Evolutionary conservation across 257 asterid species (phyloP), one percentile per base, ranked within the genome.

Genomic region (Parsonsia alboflavescens): DNA sequence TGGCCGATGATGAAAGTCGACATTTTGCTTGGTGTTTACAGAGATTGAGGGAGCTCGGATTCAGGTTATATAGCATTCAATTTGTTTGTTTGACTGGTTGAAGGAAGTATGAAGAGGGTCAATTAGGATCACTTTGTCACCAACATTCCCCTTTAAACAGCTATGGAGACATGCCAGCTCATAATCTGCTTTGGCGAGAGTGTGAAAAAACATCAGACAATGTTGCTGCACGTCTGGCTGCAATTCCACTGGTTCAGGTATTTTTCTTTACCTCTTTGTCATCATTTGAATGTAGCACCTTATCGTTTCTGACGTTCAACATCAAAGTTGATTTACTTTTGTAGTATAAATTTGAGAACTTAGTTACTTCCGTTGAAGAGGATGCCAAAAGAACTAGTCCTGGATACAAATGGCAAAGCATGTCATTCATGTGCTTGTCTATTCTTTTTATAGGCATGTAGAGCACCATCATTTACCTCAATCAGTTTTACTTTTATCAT

Each of bases 121-220:
- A 75, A 64, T 77, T 76, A 52, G 21, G 70, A 64, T 64, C 48
- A 41, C 49, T 63, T 30, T 39, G 8, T 78, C 74, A 69, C 84
- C 54, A 50, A 53, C 19, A 62, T 69, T 74, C 22, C 71, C 58
- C 50, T 50, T 6, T 61, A 50, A 68, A 76, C 78, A 92, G 99
- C 68, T 94, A 94, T 2, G 99, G 99, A 13, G 98, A 92, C 87
- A 92, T 92, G 93, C 93, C 98, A 7, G 98, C 98, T 79, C 99
- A 94, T 77, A 87, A 87, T 78, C 54, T 94, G 64, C 89, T 94
- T 36, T 94, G 99, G 99, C 88, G 93, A 81, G 99, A 92, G 81
- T 90, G 99, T 80, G 93, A 89, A 74, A 94, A 90, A 82, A 86
- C 99, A 7, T 89, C 97, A 21, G 88, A 84, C 50, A 84, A 87